Conservation (phyloP, 345 rosid species). For the Salix udensis region DNA sequence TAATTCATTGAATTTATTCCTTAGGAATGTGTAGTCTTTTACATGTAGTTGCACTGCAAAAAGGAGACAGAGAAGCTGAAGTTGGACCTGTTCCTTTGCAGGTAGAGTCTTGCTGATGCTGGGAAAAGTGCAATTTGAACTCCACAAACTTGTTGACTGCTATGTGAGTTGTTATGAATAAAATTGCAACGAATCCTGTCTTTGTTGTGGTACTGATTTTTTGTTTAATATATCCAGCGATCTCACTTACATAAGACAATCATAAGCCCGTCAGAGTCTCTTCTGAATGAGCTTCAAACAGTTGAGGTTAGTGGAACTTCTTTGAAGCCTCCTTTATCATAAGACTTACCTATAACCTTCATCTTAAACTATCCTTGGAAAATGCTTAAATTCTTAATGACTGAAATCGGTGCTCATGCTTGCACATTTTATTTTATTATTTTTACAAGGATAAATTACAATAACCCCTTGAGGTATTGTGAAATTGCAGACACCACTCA, state of each 20-base stretch:
- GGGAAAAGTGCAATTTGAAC: slow-evolving; percentile 82
- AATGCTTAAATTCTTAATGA: not conserved
- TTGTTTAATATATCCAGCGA: slow-evolving; percentile 51
- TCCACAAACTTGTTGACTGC: slow-evolving; percentile 75
- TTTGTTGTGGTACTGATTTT: slow-evolving; percentile 6
- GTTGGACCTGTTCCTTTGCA: slow-evolving; percentile 28
- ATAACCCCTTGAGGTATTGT: no score
- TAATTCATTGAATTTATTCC: not conserved
- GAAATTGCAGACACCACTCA: no score
- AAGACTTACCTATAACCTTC: not conserved
- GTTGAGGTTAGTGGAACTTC: slow-evolving; percentile 73
- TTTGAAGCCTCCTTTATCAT: not conserved
- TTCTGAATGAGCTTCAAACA: slow-evolving; percentile 78
- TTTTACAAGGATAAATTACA: not conserved
- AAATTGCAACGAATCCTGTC: not conserved
- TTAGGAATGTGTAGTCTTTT: not conserved
- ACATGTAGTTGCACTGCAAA: not conserved
- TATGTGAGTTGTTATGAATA: slow-evolving; percentile 60
- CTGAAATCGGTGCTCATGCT: not conserved
- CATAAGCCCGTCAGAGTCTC: slow-evolving; percentile 86
- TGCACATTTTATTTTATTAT: not conserved
- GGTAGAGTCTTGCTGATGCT: slow-evolving; percentile 71
- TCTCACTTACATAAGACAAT: slow-evolving; percentile 71
- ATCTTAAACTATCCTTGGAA: not conserved
- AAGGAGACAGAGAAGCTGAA: slow-evolving; percentile 1